Evolutionary conservation across 345 rosid genomes (phyloP), one percentile per base, ranked within the genome.

Genomic region (Xanthoceras sorbifolium): DNA sequence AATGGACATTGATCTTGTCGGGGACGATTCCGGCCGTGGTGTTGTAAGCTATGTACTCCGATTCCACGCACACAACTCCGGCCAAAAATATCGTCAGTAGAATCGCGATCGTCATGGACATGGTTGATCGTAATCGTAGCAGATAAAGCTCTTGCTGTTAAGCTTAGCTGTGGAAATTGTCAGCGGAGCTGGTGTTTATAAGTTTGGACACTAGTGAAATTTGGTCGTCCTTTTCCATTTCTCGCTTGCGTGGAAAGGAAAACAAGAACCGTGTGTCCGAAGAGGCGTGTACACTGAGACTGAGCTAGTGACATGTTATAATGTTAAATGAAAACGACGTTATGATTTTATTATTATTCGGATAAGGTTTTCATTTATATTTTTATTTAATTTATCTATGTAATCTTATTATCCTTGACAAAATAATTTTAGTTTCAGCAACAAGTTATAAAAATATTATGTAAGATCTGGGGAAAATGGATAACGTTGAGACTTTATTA

Each of bases 1-100:
- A n/a, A n/a, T 94, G 98, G 76, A 94, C 97, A 72, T 92, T 94
- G 84, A 94, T 78, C 80, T 88, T 94, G 20, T 79, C 92, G 5
- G 97, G 84, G 28, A 86, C 85, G 64, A 91, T 86, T 48, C 86
- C 63, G 59, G 83, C 78, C 25, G 86, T 73, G 48, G 98, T 92
- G 74, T 91, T 82, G 86, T 94, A 94, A 77, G 85, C 90, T 75
- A 91, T 87, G 84, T 87, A 90, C 22, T 79, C 76, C 38, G 93
- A 87, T 65, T 82, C 73, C 42, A 48, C 78, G 67, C 78, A 60
- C 68, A 59, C 40, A 14, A 77, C 60, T 25, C 72, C 73, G 15
- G 55, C 78, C 74, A 87, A 64, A 46, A 29, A 42, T 74, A 80
- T 22, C 18, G 75, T 1, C 67, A 77, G 32, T 6, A 76, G 22